Evolutionary conservation across 768 basidiomycete species (phyloP).

Genomic region (Lepiota subincarnata): DNA sequence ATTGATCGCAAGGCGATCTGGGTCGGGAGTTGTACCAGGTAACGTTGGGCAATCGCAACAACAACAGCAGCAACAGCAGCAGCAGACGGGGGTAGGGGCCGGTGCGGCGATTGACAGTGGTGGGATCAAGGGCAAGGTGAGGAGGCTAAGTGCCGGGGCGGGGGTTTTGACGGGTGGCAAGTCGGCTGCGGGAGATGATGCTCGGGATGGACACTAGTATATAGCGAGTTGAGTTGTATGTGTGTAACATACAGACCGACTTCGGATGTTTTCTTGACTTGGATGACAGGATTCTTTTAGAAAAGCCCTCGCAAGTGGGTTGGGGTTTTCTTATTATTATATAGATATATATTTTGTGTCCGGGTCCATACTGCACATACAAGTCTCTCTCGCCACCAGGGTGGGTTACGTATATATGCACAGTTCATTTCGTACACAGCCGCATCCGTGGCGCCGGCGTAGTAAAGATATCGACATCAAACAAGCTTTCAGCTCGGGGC

Average conservation of each 20-base stretch:
- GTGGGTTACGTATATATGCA: no score
- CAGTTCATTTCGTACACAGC: not conserved
- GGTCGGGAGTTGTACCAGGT: constrained; percentile 46
- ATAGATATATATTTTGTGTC: no score
- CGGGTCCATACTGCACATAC: not conserved
- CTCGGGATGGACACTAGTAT: not conserved
- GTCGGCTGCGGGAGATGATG: constrained; percentile 2
- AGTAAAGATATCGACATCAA: not conserved
- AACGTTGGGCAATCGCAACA: constrained; percentile 18
- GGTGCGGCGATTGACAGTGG: not conserved
- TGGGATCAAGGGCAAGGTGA: constrained; percentile 44
- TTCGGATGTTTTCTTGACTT: not conserved
- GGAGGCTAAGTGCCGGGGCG: constrained; percentile 43
- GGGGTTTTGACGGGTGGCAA: constrained; percentile 13
- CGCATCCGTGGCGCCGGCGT: not conserved
- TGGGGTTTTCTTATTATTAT: not conserved
- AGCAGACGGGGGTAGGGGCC: not conserved
- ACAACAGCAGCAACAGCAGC: constrained; percentile 8
- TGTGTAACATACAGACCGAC: no score
- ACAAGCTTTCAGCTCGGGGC: not conserved
- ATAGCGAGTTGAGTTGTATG: no score
- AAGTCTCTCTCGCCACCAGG: no score
- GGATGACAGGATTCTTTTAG: not conserved
- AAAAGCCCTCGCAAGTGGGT: not conserved
- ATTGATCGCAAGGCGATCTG: constrained; percentile 72